Evolutionary conservation across 352 stramenopile species (phyloP).

Genomic region (Pythium sp.): DNA sequence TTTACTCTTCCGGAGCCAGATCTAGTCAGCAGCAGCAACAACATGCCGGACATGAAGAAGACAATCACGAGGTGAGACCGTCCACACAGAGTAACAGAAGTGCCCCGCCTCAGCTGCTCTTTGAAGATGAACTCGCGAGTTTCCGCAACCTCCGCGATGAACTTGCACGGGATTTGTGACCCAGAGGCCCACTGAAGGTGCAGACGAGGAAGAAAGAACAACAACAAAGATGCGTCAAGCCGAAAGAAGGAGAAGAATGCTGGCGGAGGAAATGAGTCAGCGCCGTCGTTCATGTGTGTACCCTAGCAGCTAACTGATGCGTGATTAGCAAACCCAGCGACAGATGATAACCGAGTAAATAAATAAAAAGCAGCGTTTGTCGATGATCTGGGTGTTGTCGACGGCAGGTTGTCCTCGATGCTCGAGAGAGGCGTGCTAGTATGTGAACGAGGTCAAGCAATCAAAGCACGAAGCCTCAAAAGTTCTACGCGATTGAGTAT

Average conservation of each 20-base stretch:
- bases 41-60: too few relatives aligned
- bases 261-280: neutral
- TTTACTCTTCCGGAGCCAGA: neutral
- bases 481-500: too few relatives aligned
- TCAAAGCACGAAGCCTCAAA: too few relatives aligned
- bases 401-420: too few relatives aligned
- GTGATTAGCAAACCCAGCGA: neutral
- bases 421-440: too few relatives aligned
- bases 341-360: neutral
- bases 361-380: neutral
- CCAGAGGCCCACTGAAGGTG: neutral
- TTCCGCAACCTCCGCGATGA: constrained; percentile 73
- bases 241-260: neutral
- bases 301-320: neutral
- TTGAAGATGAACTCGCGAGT: constrained; percentile 75
- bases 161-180: constrained; percentile 38
- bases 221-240: neutral
- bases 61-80: neutral
- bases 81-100: constrained; percentile 6
- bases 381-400: neutral
- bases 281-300: neutral
- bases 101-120: constrained; percentile 26
- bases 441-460: too few relatives aligned
- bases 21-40: neutral
- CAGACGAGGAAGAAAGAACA: neutral